Percentiles rank a stretch among this genome's conserved stretches.
Conservation (phyloP, 805 yeast genomes). For the Saccharomycopsis sp. region DNA sequence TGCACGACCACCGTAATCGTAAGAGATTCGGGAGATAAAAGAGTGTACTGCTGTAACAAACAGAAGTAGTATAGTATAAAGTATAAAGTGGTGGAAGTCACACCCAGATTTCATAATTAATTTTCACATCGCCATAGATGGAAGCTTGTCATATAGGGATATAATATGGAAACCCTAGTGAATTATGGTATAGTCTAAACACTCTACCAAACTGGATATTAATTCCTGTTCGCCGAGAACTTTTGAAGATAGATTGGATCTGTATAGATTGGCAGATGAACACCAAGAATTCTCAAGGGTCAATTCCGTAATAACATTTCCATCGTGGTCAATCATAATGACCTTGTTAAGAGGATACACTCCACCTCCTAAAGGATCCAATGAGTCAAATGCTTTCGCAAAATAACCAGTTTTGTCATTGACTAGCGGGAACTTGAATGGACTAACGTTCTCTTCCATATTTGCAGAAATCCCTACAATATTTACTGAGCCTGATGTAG, state of each 20-base stretch:
- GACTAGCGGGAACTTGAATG: constrained; percentile 26
- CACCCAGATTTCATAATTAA: not conserved
- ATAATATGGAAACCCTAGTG: too few species aligned
- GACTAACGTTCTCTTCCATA: constrained; percentile 9
- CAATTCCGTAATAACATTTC: constrained; percentile 14
- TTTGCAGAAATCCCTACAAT: constrained; percentile 14
- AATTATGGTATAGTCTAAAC: constrained; percentile 5
- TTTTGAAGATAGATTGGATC: not conserved
- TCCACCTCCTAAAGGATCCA: constrained; percentile 34
- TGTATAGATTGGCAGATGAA: not conserved
- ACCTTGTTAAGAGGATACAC: constrained; percentile 29
- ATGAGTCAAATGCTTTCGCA: constrained; percentile 23
- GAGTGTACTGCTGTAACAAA: not conserved
- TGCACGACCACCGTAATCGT: not conserved
- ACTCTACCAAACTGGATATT: constrained; percentile 10
- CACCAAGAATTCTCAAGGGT: constrained; percentile 1
- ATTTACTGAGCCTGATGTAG: not conserved
- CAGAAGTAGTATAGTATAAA: not conserved
- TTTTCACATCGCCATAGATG: too few species aligned
- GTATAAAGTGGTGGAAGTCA: not conserved
- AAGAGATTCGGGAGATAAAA: not conserved
- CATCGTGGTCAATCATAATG: constrained; percentile 24
- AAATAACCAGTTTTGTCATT: constrained; percentile 27
- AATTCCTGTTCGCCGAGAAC: constrained; percentile 3
- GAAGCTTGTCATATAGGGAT: too few species aligned